Evolutionary conservation across 495 filamentous ascomycete species (phyloP), one percentile per base, ranked within the genome.

Genomic region (Xylaria venustula): DNA sequence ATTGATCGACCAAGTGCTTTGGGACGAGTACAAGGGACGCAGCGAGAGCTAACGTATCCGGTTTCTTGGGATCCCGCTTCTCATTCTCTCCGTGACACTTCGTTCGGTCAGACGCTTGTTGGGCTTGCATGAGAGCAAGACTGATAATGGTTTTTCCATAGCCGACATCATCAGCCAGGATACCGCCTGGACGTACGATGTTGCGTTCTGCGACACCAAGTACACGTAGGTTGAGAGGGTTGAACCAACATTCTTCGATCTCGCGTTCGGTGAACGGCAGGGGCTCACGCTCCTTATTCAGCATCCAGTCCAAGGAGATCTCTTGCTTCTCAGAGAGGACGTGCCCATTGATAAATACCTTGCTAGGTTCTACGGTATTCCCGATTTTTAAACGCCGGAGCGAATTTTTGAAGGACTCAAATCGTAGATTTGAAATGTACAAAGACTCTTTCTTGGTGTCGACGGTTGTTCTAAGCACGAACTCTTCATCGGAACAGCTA

Each of bases 81-180:
- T 53, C 7, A 1, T 53, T 53, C n/a, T 8, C 23, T 1, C 49
- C 6, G 1, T 48, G 34, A 4, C 61, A 64, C 12, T 46, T 12
- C 1, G 34, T 22, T 5, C 55, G 46, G 51, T 82, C 76, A 12
- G 67, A 63, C 0, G 68, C 22, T 20, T 72, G 60, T 54, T 82
- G 80, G 9, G 63, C 52, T 44, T 88, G 83, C 20, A 90, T 83
- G 19, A 94, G 71, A 0, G 81, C 89, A 8, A 95, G 77, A 1
- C 81, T 83, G n/a, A 85, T 79, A 3, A 88, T 83, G 0, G 91
- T 96, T 66, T 96, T 96, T 1, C 91, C 91, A 67, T 89, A 94
- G 9, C 89, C 89, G 42, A 92, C 87, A 52, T 90, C 80, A 61
- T 93, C 88, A 3, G 89, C 89, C 1, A 91, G 77, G 23, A 94